A percentile compares a stretch with the other conserved stretches of the same genome.
These are phyloP conservation scores for Volvox carteri DNA, from an alignment of 163 green algal species.

Conservation along the genomic window DNA sequence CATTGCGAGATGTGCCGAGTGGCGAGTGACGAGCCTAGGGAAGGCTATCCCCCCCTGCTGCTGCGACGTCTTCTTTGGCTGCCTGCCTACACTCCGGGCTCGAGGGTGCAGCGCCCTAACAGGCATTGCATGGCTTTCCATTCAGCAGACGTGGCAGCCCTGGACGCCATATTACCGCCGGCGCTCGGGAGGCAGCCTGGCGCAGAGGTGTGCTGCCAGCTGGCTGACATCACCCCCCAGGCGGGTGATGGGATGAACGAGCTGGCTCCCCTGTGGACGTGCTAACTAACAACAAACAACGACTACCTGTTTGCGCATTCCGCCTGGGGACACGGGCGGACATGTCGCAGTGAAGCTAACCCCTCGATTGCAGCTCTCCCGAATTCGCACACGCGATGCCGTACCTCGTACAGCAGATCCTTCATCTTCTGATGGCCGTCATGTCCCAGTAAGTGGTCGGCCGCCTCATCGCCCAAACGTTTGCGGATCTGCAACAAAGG, in stretches of 20 bases:
- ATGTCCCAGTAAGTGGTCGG: conserved; percentile 31
- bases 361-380: neutral
- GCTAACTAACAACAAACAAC: too few species aligned
- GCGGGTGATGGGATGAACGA: neutral
- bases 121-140: conserved; percentile 24
- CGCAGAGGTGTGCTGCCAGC: conserved; percentile 32
- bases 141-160: neutral
- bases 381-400: neutral
- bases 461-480: conserved; percentile 35
- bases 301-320: too few species aligned
- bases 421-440: conserved; percentile 49
- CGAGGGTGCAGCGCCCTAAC: too few species aligned
- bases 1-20: too few species aligned
- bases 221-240: conserved; percentile 42
- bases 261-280: too few species aligned
- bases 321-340: too few species aligned
- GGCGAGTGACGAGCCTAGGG: too few species aligned
- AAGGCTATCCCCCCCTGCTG: too few species aligned
- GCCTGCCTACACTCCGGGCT: too few species aligned
- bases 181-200: neutral
- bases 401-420: conserved; percentile 48
- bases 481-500: conserved; percentile 41
- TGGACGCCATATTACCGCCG: neutral
- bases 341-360: too few species aligned
- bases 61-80: too few species aligned